Percentiles rank a stretch among this genome's conserved stretches.
Conservation (phyloP, 2,329 filamentous ascomycete species). For the Dactylellina sp. region DNA sequence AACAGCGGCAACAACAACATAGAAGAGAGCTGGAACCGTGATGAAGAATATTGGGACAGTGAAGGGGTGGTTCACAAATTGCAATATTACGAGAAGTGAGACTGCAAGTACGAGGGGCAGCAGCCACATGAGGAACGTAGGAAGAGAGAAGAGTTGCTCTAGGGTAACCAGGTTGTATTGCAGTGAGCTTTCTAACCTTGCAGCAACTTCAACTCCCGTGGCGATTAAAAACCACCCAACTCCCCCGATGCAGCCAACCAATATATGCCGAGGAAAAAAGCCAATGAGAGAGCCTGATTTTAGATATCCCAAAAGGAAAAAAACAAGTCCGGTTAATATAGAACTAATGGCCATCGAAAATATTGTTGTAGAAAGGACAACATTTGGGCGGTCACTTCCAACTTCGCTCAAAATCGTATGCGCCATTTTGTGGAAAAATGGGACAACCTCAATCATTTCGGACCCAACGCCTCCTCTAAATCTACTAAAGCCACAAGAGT, state of each 20-base stretch:
- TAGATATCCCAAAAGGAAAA: slow-evolving; percentile 89
- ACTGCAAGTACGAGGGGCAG: slow-evolving; percentile 82
- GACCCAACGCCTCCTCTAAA: slow-evolving; percentile 94
- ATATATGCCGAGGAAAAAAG: slow-evolving; percentile 94
- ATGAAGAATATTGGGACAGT: slow-evolving; percentile 84
- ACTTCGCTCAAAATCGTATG: slow-evolving; percentile 83
- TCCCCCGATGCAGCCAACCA: slow-evolving; percentile 96
- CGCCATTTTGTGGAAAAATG: slow-evolving; percentile 99
- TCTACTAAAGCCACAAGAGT: slow-evolving; percentile 83
- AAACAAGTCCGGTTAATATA: slow-evolving; percentile 88
- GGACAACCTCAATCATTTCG: slow-evolving; percentile 75
- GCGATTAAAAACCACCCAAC: slow-evolving; percentile 94
- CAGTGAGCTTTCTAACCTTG: slow-evolving; percentile 84
- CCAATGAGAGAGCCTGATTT: slow-evolving; percentile 91
- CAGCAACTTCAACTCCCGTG: slow-evolving; percentile 93
- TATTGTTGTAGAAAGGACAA: slow-evolving; percentile 93
- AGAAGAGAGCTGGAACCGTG: slow-evolving; percentile 79
- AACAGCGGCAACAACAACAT: slow-evolving; percentile 78
- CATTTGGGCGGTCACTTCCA: slow-evolving; percentile 82
- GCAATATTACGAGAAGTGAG: slow-evolving; percentile 79
- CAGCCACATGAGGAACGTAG: slow-evolving; percentile 84
- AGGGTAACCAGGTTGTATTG: slow-evolving; percentile 83
- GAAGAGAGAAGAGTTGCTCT: slow-evolving; percentile 76
- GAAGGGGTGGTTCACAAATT: slow-evolving; percentile 81
- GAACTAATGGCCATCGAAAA: slow-evolving; percentile 90